A percentile compares a stretch with the other conserved stretches of the same genome.
These are phyloP conservation scores for Cynanchum wilfordii DNA, from an alignment of 257 asterid genomes.

Conservation along the genomic window DNA sequence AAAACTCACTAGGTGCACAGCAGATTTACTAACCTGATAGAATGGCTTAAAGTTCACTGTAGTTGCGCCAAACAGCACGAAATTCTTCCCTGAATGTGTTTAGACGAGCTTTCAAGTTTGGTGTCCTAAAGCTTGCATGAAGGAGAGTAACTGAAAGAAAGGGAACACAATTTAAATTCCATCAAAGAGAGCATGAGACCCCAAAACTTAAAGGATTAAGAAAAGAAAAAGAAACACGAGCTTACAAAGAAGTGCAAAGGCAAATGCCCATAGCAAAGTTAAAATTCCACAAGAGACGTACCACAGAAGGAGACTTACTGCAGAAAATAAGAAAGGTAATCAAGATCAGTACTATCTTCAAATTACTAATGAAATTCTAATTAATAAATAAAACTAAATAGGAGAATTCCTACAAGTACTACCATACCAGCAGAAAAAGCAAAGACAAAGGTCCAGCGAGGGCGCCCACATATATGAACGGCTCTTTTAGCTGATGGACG, in stretches of 20 bases:
- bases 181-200: neutral
- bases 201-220: neutral
- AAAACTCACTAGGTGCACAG: neutral
- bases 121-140: slow-evolving; percentile 96
- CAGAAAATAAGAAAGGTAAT: slow-evolving; percentile 10
- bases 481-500: slow-evolving; percentile 87
- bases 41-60: slow-evolving; percentile 57
- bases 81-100: slow-evolving; percentile 97
- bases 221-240: neutral
- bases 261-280: slow-evolving; percentile 56
- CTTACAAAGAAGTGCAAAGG: slow-evolving; percentile 76
- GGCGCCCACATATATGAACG: slow-evolving; percentile 82
- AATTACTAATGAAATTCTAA: neutral
- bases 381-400: too few species aligned
- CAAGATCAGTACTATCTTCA: neutral
- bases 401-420: too few species aligned
- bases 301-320: slow-evolving; percentile 86
- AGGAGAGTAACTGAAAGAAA: slow-evolving; percentile 57
- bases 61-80: slow-evolving; percentile 95
- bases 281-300: slow-evolving; percentile 72
- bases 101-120: slow-evolving; percentile 90
- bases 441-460: slow-evolving; percentile 84
- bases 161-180: slow-evolving; percentile 14
- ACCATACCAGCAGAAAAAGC: slow-evolving; percentile 51
- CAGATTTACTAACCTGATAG: neutral